phyloP scores from a whole-genome alignment of 495 filamentous ascomycete genomes.

The Aeminium ludgeri region DNA sequence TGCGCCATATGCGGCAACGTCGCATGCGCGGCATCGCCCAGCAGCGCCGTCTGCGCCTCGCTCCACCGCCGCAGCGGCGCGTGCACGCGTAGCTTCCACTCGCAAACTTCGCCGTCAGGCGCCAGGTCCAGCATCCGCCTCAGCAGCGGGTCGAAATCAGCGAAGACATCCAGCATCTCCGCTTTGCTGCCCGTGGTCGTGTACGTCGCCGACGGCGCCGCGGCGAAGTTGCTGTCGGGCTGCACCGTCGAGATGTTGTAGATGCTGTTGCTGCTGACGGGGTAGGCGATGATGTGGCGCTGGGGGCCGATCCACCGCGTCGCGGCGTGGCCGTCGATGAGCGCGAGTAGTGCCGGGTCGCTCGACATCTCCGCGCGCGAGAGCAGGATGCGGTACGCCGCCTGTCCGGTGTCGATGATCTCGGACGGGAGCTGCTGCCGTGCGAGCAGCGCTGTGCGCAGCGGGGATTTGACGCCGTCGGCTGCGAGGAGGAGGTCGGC shows the following conservation, averaged over 20 bases:
- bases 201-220: constrained; percentile 56
- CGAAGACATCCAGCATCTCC: constrained; percentile 48
- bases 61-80: constrained; percentile 55
- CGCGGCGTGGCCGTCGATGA: constrained; percentile 50
- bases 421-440: constrained; percentile 35
- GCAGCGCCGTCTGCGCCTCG: constrained; percentile 44
- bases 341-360: constrained; percentile 49
- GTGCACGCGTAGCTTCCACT: constrained; percentile 64
- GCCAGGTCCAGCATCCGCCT: constrained; percentile 60
- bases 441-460: constrained; percentile 45
- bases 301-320: constrained; percentile 65
- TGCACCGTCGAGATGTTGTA: constrained; percentile 68
- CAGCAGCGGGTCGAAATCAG: constrained; percentile 55
- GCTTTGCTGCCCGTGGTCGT: constrained; percentile 55
- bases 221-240: constrained; percentile 56
- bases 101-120: constrained; percentile 62
- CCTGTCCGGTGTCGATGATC: constrained; percentile 57
- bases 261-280: constrained; percentile 53
- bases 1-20: constrained; percentile 63
- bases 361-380: constrained; percentile 45
- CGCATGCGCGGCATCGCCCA: constrained; percentile 68
- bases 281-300: constrained; percentile 71
- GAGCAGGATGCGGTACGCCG: constrained; percentile 77
- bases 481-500: constrained; percentile 55
- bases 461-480: constrained; percentile 56